phyloP scores from a whole-genome alignment of 306 rosid species.

The Herpetospermum pedunculosum region DNA sequence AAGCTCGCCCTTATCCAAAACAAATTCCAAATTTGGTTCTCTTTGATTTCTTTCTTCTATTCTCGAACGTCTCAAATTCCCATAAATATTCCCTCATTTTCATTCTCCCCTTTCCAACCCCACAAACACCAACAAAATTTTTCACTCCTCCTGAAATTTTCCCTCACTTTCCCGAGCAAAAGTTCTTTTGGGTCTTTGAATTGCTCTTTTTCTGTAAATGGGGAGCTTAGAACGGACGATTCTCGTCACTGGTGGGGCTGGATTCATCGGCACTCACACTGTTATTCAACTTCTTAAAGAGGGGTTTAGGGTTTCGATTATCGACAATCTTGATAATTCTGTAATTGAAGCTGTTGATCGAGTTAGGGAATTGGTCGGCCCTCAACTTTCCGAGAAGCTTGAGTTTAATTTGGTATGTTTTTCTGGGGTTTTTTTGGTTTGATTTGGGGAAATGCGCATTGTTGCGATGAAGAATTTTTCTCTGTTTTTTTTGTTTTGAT shows the following conservation, averaged over 20 bases:
- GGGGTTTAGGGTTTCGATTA: constrained; percentile 44
- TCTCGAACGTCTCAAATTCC: not conserved
- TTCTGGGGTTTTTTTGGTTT: not conserved
- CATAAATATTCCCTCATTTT: not conserved
- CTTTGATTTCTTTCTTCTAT: not conserved
- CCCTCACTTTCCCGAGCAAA: not conserved
- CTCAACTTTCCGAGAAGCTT: constrained; percentile 59
- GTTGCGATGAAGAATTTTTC: not conserved
- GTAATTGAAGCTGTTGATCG: constrained; percentile 56
- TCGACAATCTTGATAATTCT: constrained; percentile 76
- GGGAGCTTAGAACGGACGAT: constrained; percentile 44
- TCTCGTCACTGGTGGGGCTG: constrained; percentile 84
- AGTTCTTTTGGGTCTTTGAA: not conserved
- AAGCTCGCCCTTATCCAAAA: not conserved
- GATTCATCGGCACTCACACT: constrained; percentile 86
- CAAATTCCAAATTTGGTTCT: not conserved
- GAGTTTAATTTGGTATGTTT: constrained; percentile 43
- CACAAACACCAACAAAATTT: not conserved
- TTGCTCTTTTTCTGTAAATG: constrained; percentile 1
- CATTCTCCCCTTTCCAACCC: not conserved
- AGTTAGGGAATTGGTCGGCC: constrained; percentile 58
- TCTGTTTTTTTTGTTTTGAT: not conserved
- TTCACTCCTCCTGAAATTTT: not conserved
- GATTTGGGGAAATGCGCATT: not conserved
- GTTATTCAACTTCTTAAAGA: constrained; percentile 70